A percentile compares a stretch with the other conserved stretches of the same genome.
Conservation (phyloP, 1,284 basidiomycete genomes). For the Ceratobasidium sp. region DNA sequence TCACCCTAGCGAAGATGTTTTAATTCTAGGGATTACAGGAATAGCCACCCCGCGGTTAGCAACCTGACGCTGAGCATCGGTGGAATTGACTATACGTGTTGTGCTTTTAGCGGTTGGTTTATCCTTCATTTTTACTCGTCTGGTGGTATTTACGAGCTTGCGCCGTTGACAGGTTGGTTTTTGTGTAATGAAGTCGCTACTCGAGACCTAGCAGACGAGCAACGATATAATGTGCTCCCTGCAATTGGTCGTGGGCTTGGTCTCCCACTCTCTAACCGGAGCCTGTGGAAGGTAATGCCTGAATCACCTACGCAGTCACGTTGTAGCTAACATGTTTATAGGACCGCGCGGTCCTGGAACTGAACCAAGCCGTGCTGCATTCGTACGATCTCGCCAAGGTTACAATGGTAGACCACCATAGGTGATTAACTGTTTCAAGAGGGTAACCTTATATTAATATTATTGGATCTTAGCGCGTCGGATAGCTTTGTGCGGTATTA, state of each 20-base stretch:
- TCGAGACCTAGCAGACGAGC: slow-evolving; percentile 27
- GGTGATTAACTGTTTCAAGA: not conserved
- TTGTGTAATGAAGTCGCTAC: slow-evolving; percentile 33
- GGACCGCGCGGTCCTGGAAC: slow-evolving; percentile 26
- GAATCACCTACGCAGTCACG: not conserved
- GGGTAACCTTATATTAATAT: not conserved
- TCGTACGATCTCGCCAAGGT: slow-evolving; percentile 39
- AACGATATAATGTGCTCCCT: slow-evolving; percentile 31
- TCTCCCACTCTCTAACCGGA: slow-evolving; percentile 25
- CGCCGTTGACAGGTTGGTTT: slow-evolving; percentile 13
- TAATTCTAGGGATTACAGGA: slow-evolving; percentile 2
- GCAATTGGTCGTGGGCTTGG: slow-evolving; percentile 26
- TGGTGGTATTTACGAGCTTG: not conserved
- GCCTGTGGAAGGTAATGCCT: slow-evolving; percentile 25
- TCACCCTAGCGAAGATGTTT: too few relatives aligned
- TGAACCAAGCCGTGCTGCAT: slow-evolving; percentile 31
- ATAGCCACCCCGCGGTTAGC: slow-evolving; percentile 34
- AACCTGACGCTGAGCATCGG: slow-evolving; percentile 36
- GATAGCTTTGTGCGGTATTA: slow-evolving; percentile 34
- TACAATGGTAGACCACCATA: slow-evolving; percentile 32
- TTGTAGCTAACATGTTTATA: not conserved
- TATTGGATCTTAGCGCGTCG: slow-evolving; percentile 4
- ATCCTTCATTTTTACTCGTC: not conserved
- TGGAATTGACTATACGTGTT: slow-evolving; percentile 35
- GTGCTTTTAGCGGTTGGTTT: slow-evolving; percentile 32